phyloP scores from a whole-genome alignment of 2,329 filamentous ascomycete species.

The Trichoderma breve region DNA sequence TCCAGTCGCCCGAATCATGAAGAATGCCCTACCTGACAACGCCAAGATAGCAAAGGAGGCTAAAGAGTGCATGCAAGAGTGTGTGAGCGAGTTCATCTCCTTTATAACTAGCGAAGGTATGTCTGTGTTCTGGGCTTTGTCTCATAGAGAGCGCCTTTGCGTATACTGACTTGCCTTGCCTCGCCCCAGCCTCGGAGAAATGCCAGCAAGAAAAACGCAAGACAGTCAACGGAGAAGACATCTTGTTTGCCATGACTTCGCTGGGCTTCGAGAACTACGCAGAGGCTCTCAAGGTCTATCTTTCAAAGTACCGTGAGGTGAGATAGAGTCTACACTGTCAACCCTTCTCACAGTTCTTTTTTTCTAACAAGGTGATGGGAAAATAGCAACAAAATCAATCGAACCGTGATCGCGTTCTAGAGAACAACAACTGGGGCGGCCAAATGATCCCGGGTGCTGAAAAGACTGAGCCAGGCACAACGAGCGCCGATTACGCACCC shows the following conservation, averaged over 20 bases:
- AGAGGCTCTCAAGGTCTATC: slow-evolving; percentile 95
- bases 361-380: background rate
- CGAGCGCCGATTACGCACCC: slow-evolving; percentile 41
- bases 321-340: slow-evolving; percentile 35
- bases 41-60: slow-evolving; percentile 99
- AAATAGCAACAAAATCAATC: slow-evolving; percentile 42
- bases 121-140: slow-evolving; percentile 30
- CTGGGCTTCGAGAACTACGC: slow-evolving; percentile 98
- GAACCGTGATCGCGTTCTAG: slow-evolving; percentile 40
- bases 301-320: slow-evolving; percentile 97
- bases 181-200: slow-evolving; percentile 84
- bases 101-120: slow-evolving; percentile 99
- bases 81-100: slow-evolving; percentile 98
- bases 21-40: slow-evolving; percentile 93
- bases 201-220: slow-evolving; percentile 99
- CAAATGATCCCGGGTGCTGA: slow-evolving; percentile 33
- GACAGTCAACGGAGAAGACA: slow-evolving; percentile 98
- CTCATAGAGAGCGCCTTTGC: background rate
- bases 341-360: background rate
- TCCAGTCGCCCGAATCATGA: slow-evolving; percentile 99
- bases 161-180: background rate
- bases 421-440: slow-evolving; percentile 34
- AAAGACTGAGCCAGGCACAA: slow-evolving; percentile 32
- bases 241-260: slow-evolving; percentile 98
- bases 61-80: slow-evolving; percentile 99